Evolutionary conservation across 441 rosid genomes (phyloP).

Genomic region (Macaranga tanarius): DNA sequence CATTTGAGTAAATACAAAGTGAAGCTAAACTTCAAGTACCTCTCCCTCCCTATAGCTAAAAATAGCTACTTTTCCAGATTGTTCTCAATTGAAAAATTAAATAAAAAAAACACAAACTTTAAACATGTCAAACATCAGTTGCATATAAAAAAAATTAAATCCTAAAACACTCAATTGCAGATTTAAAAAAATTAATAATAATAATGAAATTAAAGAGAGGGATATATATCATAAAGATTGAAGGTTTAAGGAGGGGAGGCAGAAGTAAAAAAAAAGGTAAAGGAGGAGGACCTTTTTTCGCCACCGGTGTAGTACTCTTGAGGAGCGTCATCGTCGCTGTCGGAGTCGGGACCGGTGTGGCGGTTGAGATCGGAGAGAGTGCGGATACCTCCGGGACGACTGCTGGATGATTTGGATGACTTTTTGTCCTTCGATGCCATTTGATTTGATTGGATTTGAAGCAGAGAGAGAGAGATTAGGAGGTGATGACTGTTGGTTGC

Average conservation of each 20-base stretch:
- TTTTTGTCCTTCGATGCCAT: constrained; percentile 89
- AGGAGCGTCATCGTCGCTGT: constrained; percentile 84
- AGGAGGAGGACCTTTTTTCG: constrained; percentile 62
- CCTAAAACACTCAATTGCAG: background rate
- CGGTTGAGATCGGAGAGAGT: constrained; percentile 91
- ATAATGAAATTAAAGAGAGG: too few species aligned
- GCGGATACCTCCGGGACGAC: constrained; percentile 63
- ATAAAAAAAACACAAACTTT: background rate
- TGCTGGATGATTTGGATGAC: constrained; percentile 58
- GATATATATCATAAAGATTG: too few species aligned
- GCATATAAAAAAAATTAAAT: background rate
- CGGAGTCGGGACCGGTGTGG: constrained; percentile 73
- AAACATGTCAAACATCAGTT: too few species aligned
- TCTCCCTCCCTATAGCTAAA: background rate
- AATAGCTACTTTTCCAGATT: background rate
- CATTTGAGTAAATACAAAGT: too few species aligned
- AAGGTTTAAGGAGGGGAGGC: background rate
- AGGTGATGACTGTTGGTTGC: too few species aligned
- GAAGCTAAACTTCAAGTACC: background rate
- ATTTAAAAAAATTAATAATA: too few species aligned
- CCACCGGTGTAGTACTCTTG: constrained; percentile 95
- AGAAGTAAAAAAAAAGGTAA: too few species aligned
- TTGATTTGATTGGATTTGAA: background rate
- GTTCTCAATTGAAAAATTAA: background rate
- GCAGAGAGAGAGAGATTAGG: background rate